Base-by-base conservation (phyloP, 306 rosid species). In the Cicer judaicum region DNA sequence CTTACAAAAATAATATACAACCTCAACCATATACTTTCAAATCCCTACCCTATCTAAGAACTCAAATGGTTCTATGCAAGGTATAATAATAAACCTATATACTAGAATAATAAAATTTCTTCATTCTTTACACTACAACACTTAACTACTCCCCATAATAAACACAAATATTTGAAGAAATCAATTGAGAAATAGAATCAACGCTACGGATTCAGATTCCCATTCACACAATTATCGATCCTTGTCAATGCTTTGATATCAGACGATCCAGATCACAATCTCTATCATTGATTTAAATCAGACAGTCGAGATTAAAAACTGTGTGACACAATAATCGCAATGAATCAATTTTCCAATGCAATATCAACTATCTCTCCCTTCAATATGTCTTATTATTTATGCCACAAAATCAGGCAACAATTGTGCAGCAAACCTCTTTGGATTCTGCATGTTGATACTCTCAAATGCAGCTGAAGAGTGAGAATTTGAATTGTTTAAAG, bases 1-100 rank as follows among this genome's bases (percentile, higher is more conserved):
- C 87, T 88, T 73, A 87, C 90, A 93, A 93, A 87, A 93, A 81
- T 86, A 91, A 91, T 91, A 93, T 91, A 89, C 96, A 93, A 87
- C 80, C 88, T 87, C 90, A 91, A 89, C 80, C 90, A 89, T 85
- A 87, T 82, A 86, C 81, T 79, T 88, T 85, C 70, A 85, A 88
- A 82, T 88, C 90, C 87, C 93, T 87, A 89, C 69, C 73, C 83
- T 91, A 78, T 86, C 92, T 79, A 91, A 84, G 61, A 78, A 82
- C 87, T 87, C 84, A 81, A 83, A 88, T 88, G 86, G 86, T 87
- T 88, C 92, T 85, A 83, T 84, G 87, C 85, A 62, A 70, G 82
- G 89, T 91, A 85, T 91, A 29, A 29, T 29, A 29, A 29, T 29
- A 85, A 72, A 88, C 89, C 98, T 93, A 88, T 89, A 86, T 89